These are phyloP conservation scores for Trichoderma simmonsii DNA, from an alignment of 2,329 filamentous ascomycete species.

Conservation along the genomic window DNA sequence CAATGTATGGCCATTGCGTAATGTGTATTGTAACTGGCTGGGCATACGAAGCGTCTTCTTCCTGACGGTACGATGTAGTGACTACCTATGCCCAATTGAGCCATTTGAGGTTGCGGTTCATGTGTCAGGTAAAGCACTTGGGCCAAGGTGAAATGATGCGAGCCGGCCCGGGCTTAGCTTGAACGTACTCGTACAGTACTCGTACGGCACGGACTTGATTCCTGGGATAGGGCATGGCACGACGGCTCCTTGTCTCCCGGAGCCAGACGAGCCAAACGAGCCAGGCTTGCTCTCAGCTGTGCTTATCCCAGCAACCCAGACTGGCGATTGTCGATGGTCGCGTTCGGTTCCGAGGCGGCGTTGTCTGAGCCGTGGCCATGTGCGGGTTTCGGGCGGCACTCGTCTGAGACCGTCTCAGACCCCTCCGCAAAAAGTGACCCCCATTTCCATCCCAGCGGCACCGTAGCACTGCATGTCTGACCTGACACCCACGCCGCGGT, in stretches of 20 bases:
- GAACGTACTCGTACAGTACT: neutral
- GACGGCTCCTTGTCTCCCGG: neutral
- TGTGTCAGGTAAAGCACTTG: neutral
- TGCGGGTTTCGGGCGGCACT: constrained; percentile 2
- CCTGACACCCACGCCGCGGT: neutral
- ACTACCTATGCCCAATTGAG: neutral
- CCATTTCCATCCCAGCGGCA: neutral
- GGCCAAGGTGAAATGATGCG: neutral
- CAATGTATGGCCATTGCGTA: neutral
- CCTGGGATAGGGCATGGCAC: neutral
- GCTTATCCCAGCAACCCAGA: neutral
- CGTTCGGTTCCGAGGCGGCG: neutral
- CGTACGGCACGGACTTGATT: neutral
- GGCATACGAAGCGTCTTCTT: neutral
- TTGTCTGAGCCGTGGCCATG: neutral
- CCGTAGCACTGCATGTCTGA: constrained; percentile 9
- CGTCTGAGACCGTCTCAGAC: neutral
- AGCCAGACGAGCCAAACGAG: neutral
- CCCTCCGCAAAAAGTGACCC: constrained; percentile 6
- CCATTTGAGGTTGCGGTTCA: neutral
- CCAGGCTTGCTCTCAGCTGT: constrained; percentile 2
- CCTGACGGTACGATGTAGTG: neutral
- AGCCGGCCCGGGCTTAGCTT: neutral
- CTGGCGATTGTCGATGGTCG: constrained; percentile 1
- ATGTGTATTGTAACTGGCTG: neutral